Base-by-base conservation (phyloP, 306 rosid species). In the Vigna nakashimae region DNA sequence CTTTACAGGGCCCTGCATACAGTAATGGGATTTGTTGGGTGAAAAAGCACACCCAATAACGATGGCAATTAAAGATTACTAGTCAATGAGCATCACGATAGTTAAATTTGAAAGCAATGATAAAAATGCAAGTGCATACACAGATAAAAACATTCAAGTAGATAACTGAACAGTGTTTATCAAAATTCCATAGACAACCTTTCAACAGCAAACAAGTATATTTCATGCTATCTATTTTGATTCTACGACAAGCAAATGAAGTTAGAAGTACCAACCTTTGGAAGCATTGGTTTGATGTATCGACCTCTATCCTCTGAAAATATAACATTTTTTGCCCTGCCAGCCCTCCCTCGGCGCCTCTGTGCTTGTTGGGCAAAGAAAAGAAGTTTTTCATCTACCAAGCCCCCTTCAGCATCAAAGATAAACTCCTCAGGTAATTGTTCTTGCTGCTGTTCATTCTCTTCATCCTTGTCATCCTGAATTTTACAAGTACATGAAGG, bases 271-370 rank as follows among this genome's bases (percentile, higher is more conserved):
- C 80, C 28, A 63, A 90, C 98, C 90, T 94, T 94, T 30, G 98
- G 98, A 73, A 94, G 90, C 98, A 94, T 94, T 77, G 98, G 97
- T 81, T 94, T 94, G 71, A 94, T 88, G 79, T 95, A 95, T 65
- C 98, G 86, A 28, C 98, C 98, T 85, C 98, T 92, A 75, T 95
- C 98, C 85, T 95, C 98, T 2, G 98, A 95, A 88, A 95, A 95
- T 42, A 95, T 95, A 52, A 95, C 96, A 86, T 95, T 95, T 87
- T 92, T 95, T n/a, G 98, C 97, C 84, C 98, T 87, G 51, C 98
- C 98, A 69, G 98, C 98, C 88, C 79, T 95, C 69, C 98, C 98
- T 16, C 82, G 90, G 42, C 91, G 90, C 75, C 93, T 92, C 82
- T 95, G 98, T 51, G 98, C 98, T 85, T 92, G 98, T 83, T 95